phyloP scores from a whole-genome alignment of 192 early-diverging fungal genomes.

The Chytriomyces sp. region DNA sequence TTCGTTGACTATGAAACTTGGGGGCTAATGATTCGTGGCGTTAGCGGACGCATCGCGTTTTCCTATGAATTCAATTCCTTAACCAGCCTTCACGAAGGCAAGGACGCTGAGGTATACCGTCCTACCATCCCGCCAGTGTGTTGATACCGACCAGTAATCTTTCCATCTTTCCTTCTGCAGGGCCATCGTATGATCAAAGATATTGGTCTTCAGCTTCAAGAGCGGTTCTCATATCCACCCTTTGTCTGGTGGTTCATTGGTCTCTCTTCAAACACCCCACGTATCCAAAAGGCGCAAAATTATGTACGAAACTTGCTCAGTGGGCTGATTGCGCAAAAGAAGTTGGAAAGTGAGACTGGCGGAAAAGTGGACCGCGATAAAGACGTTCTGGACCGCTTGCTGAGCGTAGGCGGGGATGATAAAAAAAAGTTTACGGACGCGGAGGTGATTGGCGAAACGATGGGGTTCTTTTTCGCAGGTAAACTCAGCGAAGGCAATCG shows the following conservation, averaged over 20 bases:
- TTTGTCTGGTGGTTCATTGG: slow-evolving; percentile 5
- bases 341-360: background rate
- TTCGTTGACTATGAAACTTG: no score
- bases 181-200: background rate
- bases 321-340: slow-evolving; percentile 1
- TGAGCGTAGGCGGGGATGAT: slow-evolving; percentile 4
- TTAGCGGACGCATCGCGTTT: slow-evolving; percentile 39
- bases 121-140: no score
- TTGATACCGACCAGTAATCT: no score
- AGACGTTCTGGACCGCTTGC: slow-evolving; percentile 48
- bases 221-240: background rate
- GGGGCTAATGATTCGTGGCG: slow-evolving; percentile 41
- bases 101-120: no score
- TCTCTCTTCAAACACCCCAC: background rate
- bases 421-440: slow-evolving; percentile 30
- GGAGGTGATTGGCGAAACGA: slow-evolving; percentile 45
- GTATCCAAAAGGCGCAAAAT: background rate
- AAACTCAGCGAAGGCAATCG: no score
- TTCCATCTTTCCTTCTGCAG: no score
- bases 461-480: slow-evolving; percentile 50
- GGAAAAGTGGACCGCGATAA: background rate
- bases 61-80: slow-evolving; percentile 28
- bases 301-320: background rate
- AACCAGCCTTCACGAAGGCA: background rate
- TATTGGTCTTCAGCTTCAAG: background rate